Evolutionary conservation across 1,284 basidiomycete species (phyloP), one percentile per base, ranked within the genome.

Genomic region (Ceratobasidium sp.): DNA sequence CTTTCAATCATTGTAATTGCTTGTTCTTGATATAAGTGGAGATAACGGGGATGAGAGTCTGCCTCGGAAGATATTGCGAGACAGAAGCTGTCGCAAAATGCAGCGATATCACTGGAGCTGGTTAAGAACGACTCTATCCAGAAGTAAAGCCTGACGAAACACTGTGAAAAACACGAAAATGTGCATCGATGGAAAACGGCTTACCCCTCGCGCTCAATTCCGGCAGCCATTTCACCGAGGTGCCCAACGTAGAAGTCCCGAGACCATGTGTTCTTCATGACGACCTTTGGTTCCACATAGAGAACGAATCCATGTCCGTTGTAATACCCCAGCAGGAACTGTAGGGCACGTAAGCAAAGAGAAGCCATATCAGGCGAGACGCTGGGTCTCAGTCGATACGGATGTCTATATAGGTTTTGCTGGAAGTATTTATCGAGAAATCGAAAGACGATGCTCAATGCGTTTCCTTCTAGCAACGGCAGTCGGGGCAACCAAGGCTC

Each of bases 401-500:
- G n/a, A n/a, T n/a, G n/a, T n/a, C n/a, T n/a, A n/a, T n/a, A n/a
- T n/a, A n/a, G n/a, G n/a, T n/a, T n/a, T n/a, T n/a, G n/a, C n/a
- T n/a, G n/a, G 38, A 68, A 50, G 28, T 13, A 56, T 20, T n/a
- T 40, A 20, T 68, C 38, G 20, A 68, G 52, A 28, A 46, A n/a
- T 2, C n/a, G 7, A 20, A 50, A 52, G 7, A 54, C 48, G 38
- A n/a, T 15, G 26, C n/a, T 48, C 20, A 50, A 23, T 10, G 33
- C 46, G 6, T 23, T 48, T 2, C 33, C n/a, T 20, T 54, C 38
- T 12, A 68, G 33, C 7, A 68, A 20, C 3, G 66, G 66, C 48
- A 52, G 40, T 10, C 66, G 66, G 42, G 66, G 66, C 6, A 68
- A 20, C 66, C 66, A 68, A 7, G 66, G 66, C 7, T 68, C 52